Conservation (phyloP, 2,329 filamentous ascomycete species). For the Aschersonia sp. region DNA sequence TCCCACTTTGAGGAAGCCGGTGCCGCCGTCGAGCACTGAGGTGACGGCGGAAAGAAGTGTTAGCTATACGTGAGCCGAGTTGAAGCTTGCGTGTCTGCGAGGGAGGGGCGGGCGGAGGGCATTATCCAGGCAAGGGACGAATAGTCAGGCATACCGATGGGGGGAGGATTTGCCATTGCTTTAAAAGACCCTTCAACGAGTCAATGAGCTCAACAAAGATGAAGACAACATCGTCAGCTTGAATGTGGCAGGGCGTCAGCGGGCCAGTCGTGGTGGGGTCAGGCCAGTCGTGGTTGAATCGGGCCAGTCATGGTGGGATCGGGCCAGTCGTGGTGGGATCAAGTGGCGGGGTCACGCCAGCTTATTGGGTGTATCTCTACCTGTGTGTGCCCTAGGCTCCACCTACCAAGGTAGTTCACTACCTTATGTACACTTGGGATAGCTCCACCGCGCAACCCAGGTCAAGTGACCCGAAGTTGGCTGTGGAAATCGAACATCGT, state of each 20-base stretch:
- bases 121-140: background rate
- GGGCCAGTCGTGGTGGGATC: constrained; percentile 16
- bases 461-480: too few relatives aligned
- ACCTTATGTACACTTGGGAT: too few relatives aligned
- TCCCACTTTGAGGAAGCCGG: constrained; percentile 98
- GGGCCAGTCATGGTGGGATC: constrained; percentile 15
- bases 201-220: constrained; percentile 1
- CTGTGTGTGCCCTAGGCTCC: too few relatives aligned
- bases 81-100: background rate
- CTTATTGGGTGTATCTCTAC: too few relatives aligned
- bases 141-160: constrained; percentile 32
- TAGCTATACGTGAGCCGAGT: constrained; percentile 2
- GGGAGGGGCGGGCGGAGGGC: background rate
- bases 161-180: constrained; percentile 36
- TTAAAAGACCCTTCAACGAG: constrained; percentile 14
- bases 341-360: background rate
- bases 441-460: too few relatives aligned
- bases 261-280: constrained; percentile 14
- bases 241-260: constrained; percentile 5
- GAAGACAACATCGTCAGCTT: background rate
- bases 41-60: background rate
- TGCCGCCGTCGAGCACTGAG: constrained; percentile 95
- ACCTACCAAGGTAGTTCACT: too few relatives aligned
- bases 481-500: too few relatives aligned
- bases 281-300: background rate